phyloP scores from a whole-genome alignment of 495 filamentous ascomycete species.

The Elasticomyces elasticus region DNA sequence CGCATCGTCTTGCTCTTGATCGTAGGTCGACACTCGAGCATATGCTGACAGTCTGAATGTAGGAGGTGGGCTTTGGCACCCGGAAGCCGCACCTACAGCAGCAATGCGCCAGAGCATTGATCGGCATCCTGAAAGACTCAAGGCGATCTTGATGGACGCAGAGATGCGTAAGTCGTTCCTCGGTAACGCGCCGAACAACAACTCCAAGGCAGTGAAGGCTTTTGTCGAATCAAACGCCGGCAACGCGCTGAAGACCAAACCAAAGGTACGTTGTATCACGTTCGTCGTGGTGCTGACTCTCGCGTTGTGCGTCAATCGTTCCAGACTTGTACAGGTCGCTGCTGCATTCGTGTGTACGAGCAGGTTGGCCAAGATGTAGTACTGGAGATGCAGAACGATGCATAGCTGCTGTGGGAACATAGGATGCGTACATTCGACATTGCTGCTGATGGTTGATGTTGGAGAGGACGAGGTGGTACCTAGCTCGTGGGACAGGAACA shows the following conservation, averaged over 20 bases:
- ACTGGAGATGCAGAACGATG: too few relatives aligned
- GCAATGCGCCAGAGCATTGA: slow-evolving; percentile 64
- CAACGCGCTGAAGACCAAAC: slow-evolving; percentile 71
- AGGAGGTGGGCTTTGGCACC: slow-evolving; percentile 73
- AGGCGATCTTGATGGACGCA: slow-evolving; percentile 49
- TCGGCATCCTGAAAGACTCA: slow-evolving; percentile 54
- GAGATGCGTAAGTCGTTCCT: slow-evolving; percentile 55
- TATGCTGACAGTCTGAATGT: slow-evolving; percentile 17
- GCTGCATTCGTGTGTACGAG: too few relatives aligned
- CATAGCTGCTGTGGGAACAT: too few relatives aligned
- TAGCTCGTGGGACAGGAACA: too few relatives aligned
- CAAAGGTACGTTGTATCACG: slow-evolving; percentile 51
- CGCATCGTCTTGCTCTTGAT: background rate
- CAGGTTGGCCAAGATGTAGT: too few relatives aligned
- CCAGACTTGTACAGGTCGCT: too few relatives aligned
- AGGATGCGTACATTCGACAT: too few relatives aligned
- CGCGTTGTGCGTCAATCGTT: background rate
- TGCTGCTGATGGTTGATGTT: too few relatives aligned
- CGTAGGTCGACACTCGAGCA: background rate
- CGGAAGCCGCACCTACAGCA: slow-evolving; percentile 51
- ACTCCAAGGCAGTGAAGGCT: slow-evolving; percentile 52
- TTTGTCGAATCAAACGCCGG: slow-evolving; percentile 59
- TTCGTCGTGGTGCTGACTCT: background rate
- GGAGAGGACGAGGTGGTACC: too few relatives aligned
- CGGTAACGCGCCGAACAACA: slow-evolving; percentile 42